Base-by-base conservation (phyloP, 495 filamentous ascomycete genomes). In the Thozetella sp. region DNA sequence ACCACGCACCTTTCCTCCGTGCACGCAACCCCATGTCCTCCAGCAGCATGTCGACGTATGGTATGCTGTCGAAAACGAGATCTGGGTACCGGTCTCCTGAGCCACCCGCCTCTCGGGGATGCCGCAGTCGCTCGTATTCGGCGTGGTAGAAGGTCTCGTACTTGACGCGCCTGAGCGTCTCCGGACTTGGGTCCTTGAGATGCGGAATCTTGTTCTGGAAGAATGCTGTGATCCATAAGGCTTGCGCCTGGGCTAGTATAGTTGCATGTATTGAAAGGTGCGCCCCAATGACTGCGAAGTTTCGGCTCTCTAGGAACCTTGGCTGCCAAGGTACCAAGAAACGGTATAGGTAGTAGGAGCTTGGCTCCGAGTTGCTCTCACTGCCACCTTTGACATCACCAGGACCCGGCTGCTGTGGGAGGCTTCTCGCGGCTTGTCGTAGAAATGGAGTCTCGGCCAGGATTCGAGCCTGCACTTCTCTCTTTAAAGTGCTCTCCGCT, bases 11-110 rank as follows among this genome's bases (percentile, higher is more conserved):
- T 50, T 60, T 60, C 24, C 58, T 54, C 51, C 27, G 20, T 23
- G 40, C 40, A 12, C n/a, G 2, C 27, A 55, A 56, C n/a, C 88
- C 87, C 60, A 90, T 50, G 64, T 90, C 87, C 2, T 66, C 60
- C 57, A 90, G 54, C 67, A 90, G 62, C 57, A 87, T 57, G 70
- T 90, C 88, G 9, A 88, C 62, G 64, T 89, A 91, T 10, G 87
- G 83, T 27, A 90, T 55, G 2, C 74, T 77, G 66, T 90, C 87
- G 56, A 87, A 88, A 22, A 84, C 83, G 13, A 87, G 76, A 65
- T 89, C 86, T 0, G 83, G 82, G 60, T 82, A 83, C 12, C 77
- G 69, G 3, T 67, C 72, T 0, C 84, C 86, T 24, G 77, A 82
- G 1, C 86, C 86, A 2, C 70, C 58, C 19, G 34, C 45, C 22